Base-by-base conservation (phyloP, 345 rosid genomes). In the Gynandropsis gynandra region DNA sequence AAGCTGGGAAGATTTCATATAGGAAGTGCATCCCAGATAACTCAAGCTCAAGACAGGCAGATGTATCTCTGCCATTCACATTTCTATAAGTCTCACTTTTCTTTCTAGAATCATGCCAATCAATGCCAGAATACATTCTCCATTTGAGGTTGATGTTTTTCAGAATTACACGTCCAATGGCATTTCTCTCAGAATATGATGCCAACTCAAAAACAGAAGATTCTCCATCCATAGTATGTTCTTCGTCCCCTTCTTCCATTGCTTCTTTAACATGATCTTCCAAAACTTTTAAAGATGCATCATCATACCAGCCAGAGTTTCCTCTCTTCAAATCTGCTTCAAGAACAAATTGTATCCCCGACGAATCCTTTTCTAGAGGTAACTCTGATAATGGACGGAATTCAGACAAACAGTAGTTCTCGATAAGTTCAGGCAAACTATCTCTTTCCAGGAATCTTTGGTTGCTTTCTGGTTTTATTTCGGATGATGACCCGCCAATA, bases 71-170 rank as follows among this genome's bases (percentile, higher is more conserved):
- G 41, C 76, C 78, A 63, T 20, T 54, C 45, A 10, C 42, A 47
- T 63, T 50, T 37, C 59, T 43, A 31, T 65, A 24, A 36, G 24
- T 59, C 44, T 64, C 71, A 50, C 39, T 46, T 35, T 65, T 69
- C 56, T 43, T 74, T 41, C 36, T 36, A 65, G 68, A 52, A 52
- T 62, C 53, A 52, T 15, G 63, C 98, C 98, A 92, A 65, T 87
- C 94, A 49, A 74, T 71, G 69, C 98, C 98, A 58, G 74, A 75
- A 65, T 70, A 78, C 74, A 92, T 76, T 73, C 75, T 82, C 97
- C 98, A 92, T 62, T 66, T 75, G 59, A 87, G 63, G 62, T 80
- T 64, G 37, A 81, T 61, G 57, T 87, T 81, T 62, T 65, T 72
- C 41, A 87, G 59, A 63, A 74, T 58, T 47, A 87, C 63, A 67